Percentiles rank a stretch among this genome's conserved stretches.
Evolutionary conservation across 805 yeast species (phyloP).

Genomic region (Millerago galiae): DNA sequence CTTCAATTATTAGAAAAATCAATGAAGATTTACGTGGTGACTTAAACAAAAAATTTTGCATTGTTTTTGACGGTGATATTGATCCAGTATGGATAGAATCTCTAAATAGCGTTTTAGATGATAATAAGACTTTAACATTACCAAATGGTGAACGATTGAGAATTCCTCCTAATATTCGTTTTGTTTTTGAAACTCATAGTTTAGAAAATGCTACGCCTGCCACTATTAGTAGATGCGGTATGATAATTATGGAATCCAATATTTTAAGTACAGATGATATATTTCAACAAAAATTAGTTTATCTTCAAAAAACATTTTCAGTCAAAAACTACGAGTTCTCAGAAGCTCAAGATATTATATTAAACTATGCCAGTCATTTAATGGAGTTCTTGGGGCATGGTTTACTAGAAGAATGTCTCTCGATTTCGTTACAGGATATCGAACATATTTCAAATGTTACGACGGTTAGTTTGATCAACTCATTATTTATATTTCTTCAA

Average conservation of each 20-base stretch:
- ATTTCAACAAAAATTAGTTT: conserved; percentile 18
- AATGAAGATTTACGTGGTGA: conserved; percentile 55
- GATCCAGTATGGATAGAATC: conserved; percentile 95
- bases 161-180: conserved; percentile 54
- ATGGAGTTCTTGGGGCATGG: not conserved
- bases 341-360: not conserved
- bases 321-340: not conserved
- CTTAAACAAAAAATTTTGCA: conserved; percentile 51
- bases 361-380: not conserved
- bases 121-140: conserved; percentile 70
- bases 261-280: conserved; percentile 20
- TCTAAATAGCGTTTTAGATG: conserved; percentile 86
- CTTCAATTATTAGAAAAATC: conserved; percentile 56
- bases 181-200: conserved; percentile 72
- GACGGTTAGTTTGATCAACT: not conserved
- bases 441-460: conserved; percentile 1
- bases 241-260: conserved; percentile 60
- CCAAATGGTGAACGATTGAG: conserved; percentile 85
- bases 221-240: conserved; percentile 88
- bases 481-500: conserved; percentile 1
- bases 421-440: not conserved
- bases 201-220: conserved; percentile 77
- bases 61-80: conserved; percentile 86
- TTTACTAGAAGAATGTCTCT: not conserved
- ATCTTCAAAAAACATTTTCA: not conserved